These are phyloP conservation scores for Chaetomiaceae sp. DNA, from an alignment of 2,329 filamentous ascomycete genomes.

Conservation along the genomic window DNA sequence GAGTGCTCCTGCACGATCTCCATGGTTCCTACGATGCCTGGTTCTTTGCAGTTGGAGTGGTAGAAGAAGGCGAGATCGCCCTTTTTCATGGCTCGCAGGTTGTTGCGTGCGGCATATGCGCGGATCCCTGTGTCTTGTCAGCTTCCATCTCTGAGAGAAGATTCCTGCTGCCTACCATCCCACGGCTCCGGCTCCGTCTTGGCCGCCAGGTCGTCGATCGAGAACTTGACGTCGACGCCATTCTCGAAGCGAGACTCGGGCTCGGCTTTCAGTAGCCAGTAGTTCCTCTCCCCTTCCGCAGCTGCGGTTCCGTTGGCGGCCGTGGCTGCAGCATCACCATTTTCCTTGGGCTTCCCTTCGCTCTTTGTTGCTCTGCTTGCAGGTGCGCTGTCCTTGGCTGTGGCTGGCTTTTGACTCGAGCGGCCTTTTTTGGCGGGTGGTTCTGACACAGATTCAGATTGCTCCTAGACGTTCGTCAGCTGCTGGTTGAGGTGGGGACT, in stretches of 20 bases:
- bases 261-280: constrained; percentile 85
- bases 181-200: constrained; percentile 78
- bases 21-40: constrained; percentile 83
- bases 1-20: constrained; percentile 82
- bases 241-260: constrained; percentile 83
- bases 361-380: neutral
- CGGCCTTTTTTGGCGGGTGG: constrained; percentile 12
- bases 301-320: neutral
- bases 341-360: neutral
- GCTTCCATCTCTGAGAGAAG: neutral
- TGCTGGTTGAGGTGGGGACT: too few species aligned
- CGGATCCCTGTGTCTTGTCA: constrained; percentile 38
- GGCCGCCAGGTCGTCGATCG: constrained; percentile 79
- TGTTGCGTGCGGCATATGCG: constrained; percentile 69
- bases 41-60: constrained; percentile 87
- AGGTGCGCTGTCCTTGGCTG: neutral
- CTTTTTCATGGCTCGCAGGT: constrained; percentile 84
- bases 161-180: constrained; percentile 63
- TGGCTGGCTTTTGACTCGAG: neutral
- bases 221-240: constrained; percentile 85
- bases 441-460: neutral
- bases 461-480: neutral
- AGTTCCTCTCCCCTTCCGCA: constrained; percentile 33
- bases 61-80: constrained; percentile 97
- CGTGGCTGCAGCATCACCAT: neutral